phyloP scores from a whole-genome alignment of 106 monocot genomes.

The Vanilla planifolia region DNA sequence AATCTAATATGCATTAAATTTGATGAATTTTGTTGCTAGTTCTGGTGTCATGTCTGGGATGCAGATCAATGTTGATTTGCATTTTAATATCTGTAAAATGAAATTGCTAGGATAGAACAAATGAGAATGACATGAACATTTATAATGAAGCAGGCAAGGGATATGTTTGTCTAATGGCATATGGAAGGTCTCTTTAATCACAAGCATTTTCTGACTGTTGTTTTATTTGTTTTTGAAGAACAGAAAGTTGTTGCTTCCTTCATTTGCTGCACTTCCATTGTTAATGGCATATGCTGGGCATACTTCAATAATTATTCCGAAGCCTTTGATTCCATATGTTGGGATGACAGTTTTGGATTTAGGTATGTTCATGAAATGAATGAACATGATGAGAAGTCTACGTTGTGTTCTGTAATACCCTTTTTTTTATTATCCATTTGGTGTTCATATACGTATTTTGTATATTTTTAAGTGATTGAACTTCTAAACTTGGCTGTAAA shows the following conservation, averaged over 20 bases:
- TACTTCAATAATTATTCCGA: conserved; percentile 89
- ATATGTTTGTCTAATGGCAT: neutral
- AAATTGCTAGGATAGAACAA: too few relatives aligned
- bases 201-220: neutral
- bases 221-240: conserved; percentile 11
- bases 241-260: conserved; percentile 86
- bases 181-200: neutral
- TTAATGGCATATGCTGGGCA: conserved; percentile 99
- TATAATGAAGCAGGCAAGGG: too few relatives aligned
- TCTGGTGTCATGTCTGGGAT: neutral
- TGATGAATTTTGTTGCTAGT: neutral
- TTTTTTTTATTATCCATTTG: too few relatives aligned
- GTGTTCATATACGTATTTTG: too few relatives aligned
- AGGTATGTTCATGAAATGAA: conserved; percentile 33
- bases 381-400: too few relatives aligned
- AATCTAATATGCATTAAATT: neutral
- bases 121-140: too few relatives aligned
- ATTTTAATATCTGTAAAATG: neutral
- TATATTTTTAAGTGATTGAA: too few relatives aligned
- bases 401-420: too few relatives aligned
- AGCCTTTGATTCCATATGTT: conserved; percentile 71
- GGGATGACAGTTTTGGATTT: conserved; percentile 66
- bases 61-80: conserved; percentile 1
- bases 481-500: too few relatives aligned
- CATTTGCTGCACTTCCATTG: conserved; percentile 93